Evolutionary conservation across 371 early-diverging fungal species (phyloP), one percentile per base, ranked within the genome.

Genomic region (Nematocida sp.): DNA sequence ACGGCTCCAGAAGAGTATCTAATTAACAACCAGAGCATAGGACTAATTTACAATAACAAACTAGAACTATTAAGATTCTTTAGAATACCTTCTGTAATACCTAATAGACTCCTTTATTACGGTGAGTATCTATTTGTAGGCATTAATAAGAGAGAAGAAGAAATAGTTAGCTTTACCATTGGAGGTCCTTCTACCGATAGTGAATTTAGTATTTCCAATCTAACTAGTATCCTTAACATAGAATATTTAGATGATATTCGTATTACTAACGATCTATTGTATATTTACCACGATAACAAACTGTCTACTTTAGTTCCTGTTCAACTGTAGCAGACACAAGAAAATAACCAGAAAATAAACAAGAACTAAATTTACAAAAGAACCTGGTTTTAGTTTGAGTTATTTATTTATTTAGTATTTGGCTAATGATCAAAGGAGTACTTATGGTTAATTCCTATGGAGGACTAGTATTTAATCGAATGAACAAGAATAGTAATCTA

Each of bases 111-210:
- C 23, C 32, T 55, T 4, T 70, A 60, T 32, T 70, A 21, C 43
- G 15, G 49, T 0, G 35, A 45, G 17, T 27, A 47, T 3, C 48
- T 70, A 2, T 52, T 70, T 49, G 58, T 47, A 70, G 74, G 55
- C 7, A 40, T 70, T 29, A 48, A 58, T n/a, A 15, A 41, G n/a
- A 35, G 1, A 17, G 21, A 49, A 25, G 74, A 70, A 17, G 74
- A 70, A 55, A 48, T 70, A 11, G 27, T 70, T 32, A 60, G 60
- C 17, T 70, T 70, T 38, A 70, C 58, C 7, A 32, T 70, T 32
- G 74, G 74, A 27, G 74, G 74, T 15, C 45, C 34, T 19, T n/a
- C n/a, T 13, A 19, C 47, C 1, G 74, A 70, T 41, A 48, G 60
- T 23, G 58, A 55, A 21, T 70, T 70, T 41, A 29, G 31, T n/a